phyloP scores from a whole-genome alignment of 768 basidiomycete species.

The Collybia mongolica region DNA sequence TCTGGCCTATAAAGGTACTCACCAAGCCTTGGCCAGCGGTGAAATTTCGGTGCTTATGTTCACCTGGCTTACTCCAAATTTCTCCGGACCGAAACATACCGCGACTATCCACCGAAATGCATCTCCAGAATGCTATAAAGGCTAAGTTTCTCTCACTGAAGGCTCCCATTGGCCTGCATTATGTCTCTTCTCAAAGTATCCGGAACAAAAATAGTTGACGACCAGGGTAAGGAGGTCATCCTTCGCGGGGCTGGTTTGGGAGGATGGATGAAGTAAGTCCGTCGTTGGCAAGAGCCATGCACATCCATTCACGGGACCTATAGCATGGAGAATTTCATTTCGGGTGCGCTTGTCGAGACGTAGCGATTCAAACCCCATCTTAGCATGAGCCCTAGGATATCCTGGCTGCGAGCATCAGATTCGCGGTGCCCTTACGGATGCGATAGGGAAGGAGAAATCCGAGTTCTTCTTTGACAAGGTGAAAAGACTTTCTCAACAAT shows the following conservation, averaged over 20 bases:
- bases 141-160: neutral
- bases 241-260: conserved; percentile 77
- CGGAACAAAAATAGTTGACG: conserved; percentile 61
- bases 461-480: conserved; percentile 87
- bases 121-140: conserved; percentile 11
- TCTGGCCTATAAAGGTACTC: neutral
- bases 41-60: conserved; percentile 16
- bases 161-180: too few species aligned
- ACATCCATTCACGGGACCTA: conserved; percentile 3
- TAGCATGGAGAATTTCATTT: conserved; percentile 80
- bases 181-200: conserved; percentile 58
- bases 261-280: conserved; percentile 82
- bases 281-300: neutral
- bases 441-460: conserved; percentile 65
- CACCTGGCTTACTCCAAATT: conserved; percentile 1
- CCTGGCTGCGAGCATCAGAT: conserved; percentile 84
- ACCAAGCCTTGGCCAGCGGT: conserved; percentile 6
- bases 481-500: neutral
- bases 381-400: conserved; percentile 42
- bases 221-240: conserved; percentile 53
- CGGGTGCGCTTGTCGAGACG: conserved; percentile 33
- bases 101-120: conserved; percentile 8
- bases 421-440: conserved; percentile 62
- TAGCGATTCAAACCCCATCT: neutral
- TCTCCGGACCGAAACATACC: conserved; percentile 4